phyloP scores from a whole-genome alignment of 2,329 filamentous ascomycete genomes.

The Botrytis elliptica region DNA sequence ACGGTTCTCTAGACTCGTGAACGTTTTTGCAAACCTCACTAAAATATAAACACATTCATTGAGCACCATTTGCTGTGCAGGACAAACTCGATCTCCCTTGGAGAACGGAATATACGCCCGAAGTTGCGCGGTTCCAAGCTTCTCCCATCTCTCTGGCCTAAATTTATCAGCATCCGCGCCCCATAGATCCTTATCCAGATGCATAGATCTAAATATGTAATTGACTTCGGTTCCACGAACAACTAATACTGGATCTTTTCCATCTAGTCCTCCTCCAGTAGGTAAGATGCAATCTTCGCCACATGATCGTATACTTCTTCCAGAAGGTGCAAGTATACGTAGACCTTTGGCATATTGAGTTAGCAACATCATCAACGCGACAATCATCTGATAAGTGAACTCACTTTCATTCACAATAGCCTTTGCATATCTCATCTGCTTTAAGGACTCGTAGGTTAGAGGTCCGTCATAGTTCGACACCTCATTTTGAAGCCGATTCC shows the following conservation, averaged over 20 bases:
- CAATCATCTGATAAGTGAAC: constrained; percentile 19
- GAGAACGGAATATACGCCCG: constrained; percentile 1
- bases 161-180: constrained; percentile 42
- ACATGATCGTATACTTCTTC: constrained; percentile 7
- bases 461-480: not conserved
- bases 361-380: not conserved
- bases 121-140: constrained; percentile 17
- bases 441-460: constrained; percentile 41
- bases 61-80: constrained; percentile 8
- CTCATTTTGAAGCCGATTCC: not conserved
- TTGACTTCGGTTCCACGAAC: constrained; percentile 26
- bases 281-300: constrained; percentile 26
- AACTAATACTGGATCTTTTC: constrained; percentile 32
- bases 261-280: constrained; percentile 25
- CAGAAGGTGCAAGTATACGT: not conserved
- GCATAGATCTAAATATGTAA: constrained; percentile 38
- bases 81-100: not conserved
- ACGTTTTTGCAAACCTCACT: not conserved
- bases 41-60: not conserved
- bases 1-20: not conserved
- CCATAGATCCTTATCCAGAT: constrained; percentile 41
- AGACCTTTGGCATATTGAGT: not conserved
- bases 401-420: constrained; percentile 57
- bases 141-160: constrained; percentile 42
- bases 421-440: constrained; percentile 52